Evolutionary conservation across 176 grass and related monocot species (phyloP).

Genomic region (Rhynchospora pubera): DNA sequence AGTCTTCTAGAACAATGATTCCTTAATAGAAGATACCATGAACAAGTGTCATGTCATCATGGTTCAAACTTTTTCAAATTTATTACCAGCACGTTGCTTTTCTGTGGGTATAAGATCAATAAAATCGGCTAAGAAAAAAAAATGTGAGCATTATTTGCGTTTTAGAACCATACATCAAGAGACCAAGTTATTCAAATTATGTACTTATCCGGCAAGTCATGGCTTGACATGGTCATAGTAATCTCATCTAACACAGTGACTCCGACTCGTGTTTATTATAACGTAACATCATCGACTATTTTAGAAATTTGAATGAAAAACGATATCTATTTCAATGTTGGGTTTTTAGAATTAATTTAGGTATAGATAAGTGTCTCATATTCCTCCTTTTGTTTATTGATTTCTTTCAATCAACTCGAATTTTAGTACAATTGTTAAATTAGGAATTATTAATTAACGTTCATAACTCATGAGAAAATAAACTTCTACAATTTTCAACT

Average conservation of each 20-base stretch:
- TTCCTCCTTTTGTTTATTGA: no score
- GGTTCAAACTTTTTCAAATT: no score
- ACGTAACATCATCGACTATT: background rate
- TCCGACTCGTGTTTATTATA: background rate
- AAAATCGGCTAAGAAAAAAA: background rate
- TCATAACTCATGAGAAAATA: no score
- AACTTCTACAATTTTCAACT: no score
- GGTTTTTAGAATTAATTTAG: no score
- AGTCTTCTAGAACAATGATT: background rate
- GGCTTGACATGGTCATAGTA: background rate
- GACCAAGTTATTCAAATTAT: background rate
- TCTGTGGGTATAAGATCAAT: background rate
- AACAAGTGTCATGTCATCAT: background rate
- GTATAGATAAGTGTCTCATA: no score
- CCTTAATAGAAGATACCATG: background rate
- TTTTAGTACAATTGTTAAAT: no score
- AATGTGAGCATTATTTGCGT: background rate
- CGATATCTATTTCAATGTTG: background rate
- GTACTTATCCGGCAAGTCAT: background rate
- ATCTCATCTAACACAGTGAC: background rate
- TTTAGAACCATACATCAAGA: background rate
- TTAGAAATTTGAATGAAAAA: background rate
- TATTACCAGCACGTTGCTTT: no score
- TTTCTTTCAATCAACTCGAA: no score
- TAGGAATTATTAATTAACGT: no score